A percentile compares a stretch with the other conserved stretches of the same genome.
Evolutionary conservation across 495 filamentous ascomycete genomes (phyloP).

Genomic region (Darksidea phi): DNA sequence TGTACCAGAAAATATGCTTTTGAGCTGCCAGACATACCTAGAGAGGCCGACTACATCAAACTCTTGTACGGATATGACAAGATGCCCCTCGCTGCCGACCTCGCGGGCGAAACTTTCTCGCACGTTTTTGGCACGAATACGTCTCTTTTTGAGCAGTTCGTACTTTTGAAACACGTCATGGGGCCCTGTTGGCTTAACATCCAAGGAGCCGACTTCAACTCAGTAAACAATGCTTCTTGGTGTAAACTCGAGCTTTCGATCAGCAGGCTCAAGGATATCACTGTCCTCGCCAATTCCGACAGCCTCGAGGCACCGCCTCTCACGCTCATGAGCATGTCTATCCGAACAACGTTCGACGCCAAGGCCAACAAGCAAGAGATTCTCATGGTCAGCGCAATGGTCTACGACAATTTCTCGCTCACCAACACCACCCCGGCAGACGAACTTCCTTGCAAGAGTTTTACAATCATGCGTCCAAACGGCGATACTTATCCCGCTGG

Average conservation of each 20-base stretch:
- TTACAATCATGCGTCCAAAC: constrained; percentile 84
- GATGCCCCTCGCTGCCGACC: constrained; percentile 64
- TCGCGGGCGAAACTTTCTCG: constrained; percentile 86
- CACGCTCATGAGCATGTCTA: constrained; percentile 88
- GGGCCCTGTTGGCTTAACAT: constrained; percentile 96
- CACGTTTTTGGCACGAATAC: constrained; percentile 94
- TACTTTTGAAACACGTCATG: constrained; percentile 97
- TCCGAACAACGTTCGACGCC: constrained; percentile 82
- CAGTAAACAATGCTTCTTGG: constrained; percentile 90
- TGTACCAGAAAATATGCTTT: constrained; percentile 93
- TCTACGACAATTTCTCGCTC: constrained; percentile 87
- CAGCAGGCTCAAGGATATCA: constrained; percentile 69
- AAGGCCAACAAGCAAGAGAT: constrained; percentile 98
- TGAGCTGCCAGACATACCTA: constrained; percentile 82
- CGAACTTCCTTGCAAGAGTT: constrained; percentile 81
- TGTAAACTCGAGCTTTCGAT: constrained; percentile 92
- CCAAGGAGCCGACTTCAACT: constrained; percentile 73
- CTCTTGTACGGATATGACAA: constrained; percentile 88
- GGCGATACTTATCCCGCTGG: constrained; percentile 74
- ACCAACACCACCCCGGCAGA: constrained; percentile 85
- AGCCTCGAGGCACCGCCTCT: constrained; percentile 77
- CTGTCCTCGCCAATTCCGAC: constrained; percentile 68
- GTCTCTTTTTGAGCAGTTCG: constrained; percentile 93
- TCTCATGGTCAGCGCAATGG: constrained; percentile 78
- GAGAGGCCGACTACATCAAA: constrained; percentile 88